These are phyloP conservation scores for Ilyonectria sp. DNA, from an alignment of 2,329 filamentous ascomycete species.

Conservation along the genomic window DNA sequence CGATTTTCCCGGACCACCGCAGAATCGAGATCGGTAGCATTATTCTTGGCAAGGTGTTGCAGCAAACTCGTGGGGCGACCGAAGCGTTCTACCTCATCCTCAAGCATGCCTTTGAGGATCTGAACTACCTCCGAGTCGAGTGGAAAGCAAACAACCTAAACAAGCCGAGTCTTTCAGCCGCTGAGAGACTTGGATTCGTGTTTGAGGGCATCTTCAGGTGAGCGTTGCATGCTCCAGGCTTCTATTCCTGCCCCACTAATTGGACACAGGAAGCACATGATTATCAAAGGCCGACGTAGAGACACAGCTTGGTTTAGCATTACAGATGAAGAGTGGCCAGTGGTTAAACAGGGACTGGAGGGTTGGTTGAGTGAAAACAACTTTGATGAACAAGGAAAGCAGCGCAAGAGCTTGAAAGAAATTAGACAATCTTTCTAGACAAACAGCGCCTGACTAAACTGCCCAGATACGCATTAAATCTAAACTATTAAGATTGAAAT, in stretches of 20 bases:
- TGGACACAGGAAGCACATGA: conserved; percentile 66
- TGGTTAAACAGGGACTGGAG: conserved; percentile 62
- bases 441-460: neutral
- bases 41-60: conserved; percentile 64
- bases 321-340: conserved; percentile 71
- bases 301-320: conserved; percentile 76
- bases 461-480: neutral
- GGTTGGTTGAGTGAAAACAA: conserved; percentile 69
- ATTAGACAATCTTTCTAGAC: conserved; percentile 23
- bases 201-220: conserved; percentile 72
- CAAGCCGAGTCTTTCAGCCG: conserved; percentile 66
- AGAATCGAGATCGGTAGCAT: conserved; percentile 72
- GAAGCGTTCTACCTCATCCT: conserved; percentile 72
- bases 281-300: conserved; percentile 68
- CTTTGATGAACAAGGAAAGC: conserved; percentile 68
- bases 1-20: conserved; percentile 63
- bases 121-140: conserved; percentile 71
- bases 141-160: conserved; percentile 77
- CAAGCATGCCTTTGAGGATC: conserved; percentile 64
- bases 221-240: neutral
- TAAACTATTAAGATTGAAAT: neutral
- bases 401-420: conserved; percentile 62
- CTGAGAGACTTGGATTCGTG: conserved; percentile 69
- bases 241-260: neutral
- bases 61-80: conserved; percentile 69